Conservation (phyloP, 179 eudicot species). For the Beta lomatogona region DNA sequence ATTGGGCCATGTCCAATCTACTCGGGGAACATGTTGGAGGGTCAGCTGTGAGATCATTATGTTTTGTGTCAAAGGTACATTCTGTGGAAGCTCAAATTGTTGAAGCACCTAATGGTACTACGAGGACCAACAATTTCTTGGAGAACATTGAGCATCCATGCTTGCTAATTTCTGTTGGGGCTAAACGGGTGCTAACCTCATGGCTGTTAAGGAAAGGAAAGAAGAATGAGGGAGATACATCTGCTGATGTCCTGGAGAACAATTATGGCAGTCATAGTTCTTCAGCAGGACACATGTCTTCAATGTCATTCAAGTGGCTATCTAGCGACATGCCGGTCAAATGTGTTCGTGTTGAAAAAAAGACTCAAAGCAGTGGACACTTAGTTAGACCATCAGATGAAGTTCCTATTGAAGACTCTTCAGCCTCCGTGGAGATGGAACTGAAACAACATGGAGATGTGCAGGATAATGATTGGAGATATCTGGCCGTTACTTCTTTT, state of each 20-base stretch:
- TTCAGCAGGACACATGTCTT: constrained; percentile 30
- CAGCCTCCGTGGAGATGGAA: constrained; percentile 32
- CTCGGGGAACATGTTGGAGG: constrained; percentile 99
- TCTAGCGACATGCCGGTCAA: constrained; percentile 86
- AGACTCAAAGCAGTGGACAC: constrained; percentile 32
- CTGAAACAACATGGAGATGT: constrained; percentile 37
- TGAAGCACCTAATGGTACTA: constrained; percentile 33
- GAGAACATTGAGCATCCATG: constrained; percentile 51
- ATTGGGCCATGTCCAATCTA: constrained; percentile 78
- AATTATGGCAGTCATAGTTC: constrained; percentile 30
- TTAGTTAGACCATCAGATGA: constrained; percentile 27
- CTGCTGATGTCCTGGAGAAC: constrained; percentile 23
- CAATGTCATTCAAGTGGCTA: constrained; percentile 85
- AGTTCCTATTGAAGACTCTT: constrained; percentile 22
- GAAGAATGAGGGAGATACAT: constrained; percentile 30
- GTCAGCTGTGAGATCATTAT: constrained; percentile 91
- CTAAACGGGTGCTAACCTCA: constrained; percentile 89
- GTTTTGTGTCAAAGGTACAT: constrained; percentile 69
- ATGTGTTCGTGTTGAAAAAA: constrained; percentile 41
- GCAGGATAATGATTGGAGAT: constrained; percentile 95
- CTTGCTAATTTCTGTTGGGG: constrained; percentile 90
- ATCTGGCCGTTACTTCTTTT: constrained; percentile 92
- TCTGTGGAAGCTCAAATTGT: constrained; percentile 38
- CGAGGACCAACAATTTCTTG: constrained; percentile 22
- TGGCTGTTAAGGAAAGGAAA: constrained; percentile 62